Base-by-base conservation (phyloP, 805 yeast species). In the Scheffersomyces coipomensis region DNA sequence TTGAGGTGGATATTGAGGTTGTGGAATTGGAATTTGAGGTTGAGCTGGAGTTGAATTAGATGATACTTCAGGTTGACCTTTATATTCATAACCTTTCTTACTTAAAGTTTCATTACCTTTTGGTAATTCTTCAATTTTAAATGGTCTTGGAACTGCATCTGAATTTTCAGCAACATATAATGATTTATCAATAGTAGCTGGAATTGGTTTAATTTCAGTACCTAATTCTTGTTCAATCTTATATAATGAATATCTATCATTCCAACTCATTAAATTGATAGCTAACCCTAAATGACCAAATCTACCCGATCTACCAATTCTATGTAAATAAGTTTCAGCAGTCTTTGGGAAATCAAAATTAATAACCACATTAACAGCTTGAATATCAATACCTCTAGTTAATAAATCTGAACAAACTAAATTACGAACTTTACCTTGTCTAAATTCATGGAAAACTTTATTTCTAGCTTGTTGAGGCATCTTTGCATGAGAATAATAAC, bases 281-380 rank as follows among this genome's bases (percentile, higher is more conserved):
- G 99, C 99, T 60, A 93, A 77, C 75, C 99, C 99, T 59, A 90
- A 80, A 64, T 93, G 99, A 50, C 99, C 99, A 58, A 88, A 93
- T 75, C 99, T 87, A 52, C 99, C 98, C 6, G 97, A 89, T 75
- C 99, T 88, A 76, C 98, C 98, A 53, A 91, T 93, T 77, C 98
- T 86, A 71, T 93, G 99, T 53, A 93, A 77, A 62, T 93, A 93
- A 29, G 98, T 93, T 66, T 93, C 99, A 6, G 98, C 97, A 38
- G 85, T 88, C 65, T 91, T 91, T 45, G 99, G 99, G 84, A 93
- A 93, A 65, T 93, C 99, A 62, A 93, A 93, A 71, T 93, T 93
- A 56, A 93, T 87, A 35, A 93, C 99, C 34, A 93, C 98, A 60
- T 93, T 93, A 48, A 93, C 99, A 5, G 98, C 98, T 68, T 93